phyloP scores from a whole-genome alignment of 306 rosid species.

The Acacia acuminata region DNA sequence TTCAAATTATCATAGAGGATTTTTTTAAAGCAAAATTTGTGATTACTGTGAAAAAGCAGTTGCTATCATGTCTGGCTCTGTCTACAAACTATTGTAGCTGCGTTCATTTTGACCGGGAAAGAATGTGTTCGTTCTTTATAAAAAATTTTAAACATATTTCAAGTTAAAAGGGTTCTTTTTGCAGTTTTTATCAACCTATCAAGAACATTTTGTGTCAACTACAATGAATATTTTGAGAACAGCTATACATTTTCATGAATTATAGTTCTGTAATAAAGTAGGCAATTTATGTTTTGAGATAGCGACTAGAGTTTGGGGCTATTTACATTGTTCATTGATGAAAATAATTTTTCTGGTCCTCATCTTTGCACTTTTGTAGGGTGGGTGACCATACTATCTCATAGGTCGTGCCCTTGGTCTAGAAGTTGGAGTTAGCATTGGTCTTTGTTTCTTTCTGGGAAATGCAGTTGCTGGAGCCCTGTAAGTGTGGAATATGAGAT shows the following conservation, averaged over 20 bases:
- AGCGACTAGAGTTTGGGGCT: not conserved
- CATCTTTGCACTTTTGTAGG: constrained; percentile 53
- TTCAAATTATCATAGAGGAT: not conserved
- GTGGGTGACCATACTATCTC: constrained; percentile 99
- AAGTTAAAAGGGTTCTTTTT: not conserved
- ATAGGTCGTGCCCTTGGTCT: constrained; percentile 99
- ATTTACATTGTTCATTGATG: constrained; percentile 11
- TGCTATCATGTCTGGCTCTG: constrained; percentile 30
- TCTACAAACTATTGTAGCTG: not conserved
- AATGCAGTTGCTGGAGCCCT: constrained; percentile 99
- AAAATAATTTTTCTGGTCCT: constrained; percentile 20
- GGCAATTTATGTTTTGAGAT: constrained; percentile 13
- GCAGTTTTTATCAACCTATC: not conserved
- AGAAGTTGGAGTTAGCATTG: constrained; percentile 99
- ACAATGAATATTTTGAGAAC: not conserved
- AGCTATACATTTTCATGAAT: not conserved
- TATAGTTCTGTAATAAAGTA: constrained; percentile 13
- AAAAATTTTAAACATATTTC: not conserved
- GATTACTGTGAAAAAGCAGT: constrained; percentile 26
- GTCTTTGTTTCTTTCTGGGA: constrained; percentile 96
- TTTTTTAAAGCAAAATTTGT: constrained; percentile 12
- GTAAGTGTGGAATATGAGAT: constrained; percentile 58
- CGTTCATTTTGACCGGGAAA: constrained; percentile 9
- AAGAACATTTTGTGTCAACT: not conserved
- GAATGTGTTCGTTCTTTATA: not conserved